phyloP scores from a whole-genome alignment of 148 eudicot genomes.

The Rhododendron ovatum region DNA sequence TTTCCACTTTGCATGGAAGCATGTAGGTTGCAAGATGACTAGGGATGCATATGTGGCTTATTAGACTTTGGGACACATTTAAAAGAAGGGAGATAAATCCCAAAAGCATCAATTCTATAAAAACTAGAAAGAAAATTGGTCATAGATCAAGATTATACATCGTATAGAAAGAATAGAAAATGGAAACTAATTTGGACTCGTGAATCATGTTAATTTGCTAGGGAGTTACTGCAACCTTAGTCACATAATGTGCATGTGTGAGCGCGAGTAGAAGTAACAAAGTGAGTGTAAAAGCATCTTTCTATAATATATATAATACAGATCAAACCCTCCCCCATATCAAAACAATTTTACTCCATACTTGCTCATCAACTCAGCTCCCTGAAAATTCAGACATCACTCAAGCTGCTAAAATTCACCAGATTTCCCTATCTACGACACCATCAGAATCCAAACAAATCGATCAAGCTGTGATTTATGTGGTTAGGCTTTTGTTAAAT shows the following conservation, averaged over 20 bases:
- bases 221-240: background rate
- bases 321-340: no score
- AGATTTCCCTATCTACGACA: background rate
- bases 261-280: background rate
- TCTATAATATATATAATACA: background rate
- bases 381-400: conserved; percentile 26
- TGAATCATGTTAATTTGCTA: background rate
- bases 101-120: conserved; percentile 88
- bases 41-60: conserved; percentile 67
- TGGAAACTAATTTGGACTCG: background rate
- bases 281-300: background rate
- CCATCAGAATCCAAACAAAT: background rate
- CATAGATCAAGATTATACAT: background rate
- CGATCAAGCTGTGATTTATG: background rate
- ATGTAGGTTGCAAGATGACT: conserved; percentile 44
- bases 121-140: background rate
- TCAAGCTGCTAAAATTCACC: background rate
- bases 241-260: background rate
- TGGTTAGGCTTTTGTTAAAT: background rate
- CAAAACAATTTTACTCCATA: conserved; percentile 45
- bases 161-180: background rate
- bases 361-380: conserved; percentile 92
- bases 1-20: conserved; percentile 65
- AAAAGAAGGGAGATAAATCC: conserved; percentile 85
- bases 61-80: conserved; percentile 63